Percentiles rank a stretch among this genome's conserved stretches.
These are phyloP conservation scores for Claviceps citrina DNA, from an alignment of 2,329 filamentous ascomycete species.

Conservation along the genomic window DNA sequence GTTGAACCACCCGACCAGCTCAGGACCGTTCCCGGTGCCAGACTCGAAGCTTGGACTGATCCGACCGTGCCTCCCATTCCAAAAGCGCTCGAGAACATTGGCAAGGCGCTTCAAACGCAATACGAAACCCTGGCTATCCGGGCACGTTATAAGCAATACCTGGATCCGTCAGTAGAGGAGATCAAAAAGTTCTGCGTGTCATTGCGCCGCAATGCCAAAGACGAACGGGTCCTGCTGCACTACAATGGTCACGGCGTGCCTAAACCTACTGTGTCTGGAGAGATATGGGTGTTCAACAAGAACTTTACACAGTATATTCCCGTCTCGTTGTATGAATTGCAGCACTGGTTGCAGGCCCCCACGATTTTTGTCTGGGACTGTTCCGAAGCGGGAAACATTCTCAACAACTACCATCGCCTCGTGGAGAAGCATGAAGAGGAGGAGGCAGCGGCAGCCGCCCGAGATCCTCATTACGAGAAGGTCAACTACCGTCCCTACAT, in stretches of 20 bases:
- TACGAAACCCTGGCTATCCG: slow-evolving; percentile 91
- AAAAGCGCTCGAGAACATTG: slow-evolving; percentile 85
- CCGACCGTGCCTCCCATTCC: slow-evolving; percentile 65
- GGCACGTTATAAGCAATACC: slow-evolving; percentile 92
- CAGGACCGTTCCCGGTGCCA: slow-evolving; percentile 85
- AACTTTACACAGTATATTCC: slow-evolving; percentile 98
- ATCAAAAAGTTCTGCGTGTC: slow-evolving; percentile 93
- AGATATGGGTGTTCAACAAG: slow-evolving; percentile 99
- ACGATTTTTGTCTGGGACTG: slow-evolving; percentile 97
- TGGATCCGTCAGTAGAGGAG: slow-evolving; percentile 93
- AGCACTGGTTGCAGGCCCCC: slow-evolving; percentile 88
- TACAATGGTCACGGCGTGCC: slow-evolving; percentile 98
- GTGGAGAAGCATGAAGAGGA: slow-evolving; percentile 90
- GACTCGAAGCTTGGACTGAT: slow-evolving; percentile 93
- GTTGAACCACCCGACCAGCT: slow-evolving; percentile 95
- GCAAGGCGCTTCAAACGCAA: slow-evolving; percentile 87
- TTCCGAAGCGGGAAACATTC: slow-evolving; percentile 88
- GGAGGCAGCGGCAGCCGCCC: slow-evolving; percentile 58
- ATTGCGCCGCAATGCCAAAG: slow-evolving; percentile 79
- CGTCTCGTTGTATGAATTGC: slow-evolving; percentile 84
- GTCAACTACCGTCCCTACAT: slow-evolving; percentile 58
- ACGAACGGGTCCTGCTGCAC: slow-evolving; percentile 91
- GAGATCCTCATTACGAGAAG: slow-evolving; percentile 73
- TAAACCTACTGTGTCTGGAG: slow-evolving; percentile 83
- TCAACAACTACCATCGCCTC: slow-evolving; percentile 86